Conservation (phyloP, 106 monocot species). For the Dactylorhiza incarnata region DNA sequence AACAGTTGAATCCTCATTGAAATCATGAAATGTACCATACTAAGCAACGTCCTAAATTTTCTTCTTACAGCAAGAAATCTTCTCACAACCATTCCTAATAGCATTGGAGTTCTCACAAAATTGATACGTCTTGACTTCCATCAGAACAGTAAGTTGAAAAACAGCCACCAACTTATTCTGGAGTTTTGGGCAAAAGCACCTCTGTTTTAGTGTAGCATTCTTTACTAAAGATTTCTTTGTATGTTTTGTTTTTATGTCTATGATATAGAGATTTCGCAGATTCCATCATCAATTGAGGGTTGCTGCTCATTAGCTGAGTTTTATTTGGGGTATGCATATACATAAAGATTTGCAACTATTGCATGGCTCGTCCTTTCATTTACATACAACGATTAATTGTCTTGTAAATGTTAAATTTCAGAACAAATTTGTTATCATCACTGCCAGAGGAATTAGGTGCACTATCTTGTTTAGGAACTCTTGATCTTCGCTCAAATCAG, state of each 20-base stretch:
- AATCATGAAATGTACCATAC: not conserved
- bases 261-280: conserved; percentile 54
- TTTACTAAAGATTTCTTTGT: not conserved
- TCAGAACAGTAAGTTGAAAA: conserved; percentile 78
- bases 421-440: conserved; percentile 65
- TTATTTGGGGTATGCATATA: conserved; percentile 71
- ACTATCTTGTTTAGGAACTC: conserved; percentile 62
- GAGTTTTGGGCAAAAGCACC: not conserved
- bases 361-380: conserved; percentile 14
- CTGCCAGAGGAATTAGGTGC: conserved; percentile 74
- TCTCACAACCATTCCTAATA: conserved; percentile 61
- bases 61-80: conserved; percentile 69
- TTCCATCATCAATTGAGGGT: conserved; percentile 75
- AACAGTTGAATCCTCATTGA: not conserved
- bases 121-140: conserved; percentile 86
- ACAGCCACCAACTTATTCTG: not conserved
- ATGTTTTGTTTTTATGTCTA: not conserved
- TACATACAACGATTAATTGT: conserved; percentile 1
- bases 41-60: not conserved
- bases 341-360: not conserved
- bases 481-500: conserved; percentile 97
- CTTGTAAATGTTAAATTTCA: conserved; percentile 23
- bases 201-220: not conserved
- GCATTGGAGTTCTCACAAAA: conserved; percentile 66
- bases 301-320: conserved; percentile 85